A percentile compares a stretch with the other conserved stretches of the same genome.
These are phyloP conservation scores for Berkeleyomyces basicola DNA, from an alignment of 2,329 filamentous ascomycete genomes.

Conservation along the genomic window DNA sequence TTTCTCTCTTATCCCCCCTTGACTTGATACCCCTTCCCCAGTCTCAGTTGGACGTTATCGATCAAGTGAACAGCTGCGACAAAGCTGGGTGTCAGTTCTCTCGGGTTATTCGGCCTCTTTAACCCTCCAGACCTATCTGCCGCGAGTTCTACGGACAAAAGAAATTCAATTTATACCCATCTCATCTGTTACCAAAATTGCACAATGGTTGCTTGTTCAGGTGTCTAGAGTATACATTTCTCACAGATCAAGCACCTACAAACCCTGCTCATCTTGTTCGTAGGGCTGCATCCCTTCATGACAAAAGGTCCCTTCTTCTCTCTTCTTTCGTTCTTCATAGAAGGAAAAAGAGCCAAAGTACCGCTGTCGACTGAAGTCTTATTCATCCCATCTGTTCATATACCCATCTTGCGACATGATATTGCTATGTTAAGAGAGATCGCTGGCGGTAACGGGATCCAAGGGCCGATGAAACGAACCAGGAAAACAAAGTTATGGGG, in stretches of 20 bases:
- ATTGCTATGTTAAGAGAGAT: background rate
- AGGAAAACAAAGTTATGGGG: constrained; percentile 2
- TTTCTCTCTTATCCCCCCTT: background rate
- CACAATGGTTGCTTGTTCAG: background rate
- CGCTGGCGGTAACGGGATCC: background rate
- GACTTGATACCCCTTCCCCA: background rate
- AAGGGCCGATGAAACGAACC: background rate
- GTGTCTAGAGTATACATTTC: background rate
- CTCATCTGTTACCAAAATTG: background rate
- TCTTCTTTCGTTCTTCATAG: background rate
- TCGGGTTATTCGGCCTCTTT: background rate
- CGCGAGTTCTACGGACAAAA: background rate
- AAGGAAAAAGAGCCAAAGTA: background rate
- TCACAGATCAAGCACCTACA: background rate
- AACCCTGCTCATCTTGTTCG: background rate
- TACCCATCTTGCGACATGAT: background rate
- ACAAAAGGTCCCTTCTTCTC: constrained; percentile 6
- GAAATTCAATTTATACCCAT: background rate
- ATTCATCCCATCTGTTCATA: constrained; percentile 1
- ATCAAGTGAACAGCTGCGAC: background rate
- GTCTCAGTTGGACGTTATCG: background rate
- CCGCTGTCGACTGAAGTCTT: background rate
- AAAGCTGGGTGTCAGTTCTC: background rate
- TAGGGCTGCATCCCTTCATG: constrained; percentile 7
- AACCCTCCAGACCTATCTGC: background rate